A percentile compares a stretch with the other conserved stretches of the same genome.
Evolutionary conservation across 129 eudicot species (phyloP).

Genomic region (Centrapalus pauciflorus): DNA sequence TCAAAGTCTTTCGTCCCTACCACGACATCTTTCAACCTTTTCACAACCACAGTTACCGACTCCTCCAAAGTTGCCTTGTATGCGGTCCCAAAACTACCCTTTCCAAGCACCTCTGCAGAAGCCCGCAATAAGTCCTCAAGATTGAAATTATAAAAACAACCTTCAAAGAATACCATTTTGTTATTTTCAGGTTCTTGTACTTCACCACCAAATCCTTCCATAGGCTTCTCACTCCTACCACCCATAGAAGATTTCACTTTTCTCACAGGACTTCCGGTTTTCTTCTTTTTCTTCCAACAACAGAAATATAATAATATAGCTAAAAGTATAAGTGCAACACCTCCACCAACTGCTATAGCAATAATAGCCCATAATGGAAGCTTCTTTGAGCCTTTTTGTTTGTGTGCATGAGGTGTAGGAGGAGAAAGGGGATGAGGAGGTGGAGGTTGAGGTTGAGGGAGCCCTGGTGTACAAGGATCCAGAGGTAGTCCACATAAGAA

Average conservation of each 20-base stretch:
- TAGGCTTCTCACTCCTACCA: slow-evolving; percentile 56
- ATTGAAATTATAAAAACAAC: slow-evolving; percentile 56
- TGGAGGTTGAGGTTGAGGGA: slow-evolving; percentile 29
- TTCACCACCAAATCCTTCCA: slow-evolving; percentile 62
- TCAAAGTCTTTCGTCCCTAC: slow-evolving; percentile 66
- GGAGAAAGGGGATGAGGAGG: slow-evolving; percentile 1
- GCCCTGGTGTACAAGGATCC: slow-evolving; percentile 32
- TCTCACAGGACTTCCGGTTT: slow-evolving; percentile 20
- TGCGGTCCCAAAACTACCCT: slow-evolving; percentile 76
- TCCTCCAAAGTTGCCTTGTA: slow-evolving; percentile 76
- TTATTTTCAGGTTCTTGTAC: slow-evolving; percentile 61
- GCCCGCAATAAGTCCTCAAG: slow-evolving; percentile 77
- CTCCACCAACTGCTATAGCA: slow-evolving; percentile 66
- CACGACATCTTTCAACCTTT: slow-evolving; percentile 61
- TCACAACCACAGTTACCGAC: slow-evolving; percentile 65
- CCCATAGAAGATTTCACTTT: slow-evolving; percentile 48
- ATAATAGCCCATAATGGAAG: slow-evolving; percentile 47
- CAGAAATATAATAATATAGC: slow-evolving; percentile 30
- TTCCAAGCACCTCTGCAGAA: slow-evolving; percentile 79
- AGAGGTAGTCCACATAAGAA: slow-evolving; percentile 64
- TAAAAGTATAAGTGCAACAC: slow-evolving; percentile 29
- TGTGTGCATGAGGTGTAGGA: slow-evolving; percentile 10
- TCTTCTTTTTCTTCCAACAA: slow-evolving; percentile 41
- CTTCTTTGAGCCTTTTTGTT: slow-evolving; percentile 35
- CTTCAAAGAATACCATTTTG: slow-evolving; percentile 74